Percentiles rank a stretch among this genome's conserved stretches.
phyloP scores from a whole-genome alignment of 179 eudicot species.

The Sideroxylon spinosum region DNA sequence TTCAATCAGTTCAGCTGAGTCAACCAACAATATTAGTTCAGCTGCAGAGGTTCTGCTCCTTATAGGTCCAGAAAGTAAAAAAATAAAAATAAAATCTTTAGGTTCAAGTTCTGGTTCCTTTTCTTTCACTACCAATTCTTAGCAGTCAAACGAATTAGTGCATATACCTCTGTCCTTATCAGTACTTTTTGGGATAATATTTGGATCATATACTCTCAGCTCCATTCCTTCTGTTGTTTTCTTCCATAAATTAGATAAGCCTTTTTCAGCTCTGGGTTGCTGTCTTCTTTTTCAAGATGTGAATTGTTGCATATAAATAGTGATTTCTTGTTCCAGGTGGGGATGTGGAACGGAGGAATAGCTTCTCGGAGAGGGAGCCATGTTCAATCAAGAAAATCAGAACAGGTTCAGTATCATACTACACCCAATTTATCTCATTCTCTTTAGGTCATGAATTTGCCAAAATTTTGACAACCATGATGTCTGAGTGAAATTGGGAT shows the following conservation, averaged over 20 bases:
- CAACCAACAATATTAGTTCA: too few species aligned
- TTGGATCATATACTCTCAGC: neutral
- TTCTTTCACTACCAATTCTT: neutral
- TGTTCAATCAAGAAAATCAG: constrained; percentile 64
- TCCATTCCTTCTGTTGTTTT: neutral
- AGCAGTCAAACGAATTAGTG: constrained; percentile 10
- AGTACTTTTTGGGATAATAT: neutral
- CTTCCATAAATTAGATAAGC: too few species aligned
- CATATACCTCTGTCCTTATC: constrained; percentile 4
- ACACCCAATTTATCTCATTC: neutral
- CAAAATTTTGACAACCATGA: neutral
- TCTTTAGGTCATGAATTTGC: neutral
- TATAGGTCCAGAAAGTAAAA: neutral
- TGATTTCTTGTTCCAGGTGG: constrained; percentile 42
- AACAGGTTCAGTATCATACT: constrained; percentile 51
- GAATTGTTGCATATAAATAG: neutral
- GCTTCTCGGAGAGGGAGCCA: constrained; percentile 61
- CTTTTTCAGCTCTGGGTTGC: neutral
- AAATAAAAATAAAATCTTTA: neutral
- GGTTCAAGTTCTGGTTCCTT: neutral
- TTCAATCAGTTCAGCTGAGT: neutral
- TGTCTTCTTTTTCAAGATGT: constrained; percentile 6
- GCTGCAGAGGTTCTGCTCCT: neutral
- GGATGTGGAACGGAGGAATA: constrained; percentile 63
- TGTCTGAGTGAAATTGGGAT: neutral